A percentile compares a stretch with the other conserved stretches of the same genome.
These are phyloP conservation scores for Rhizopogon rudus DNA, from an alignment of 768 basidiomycete species.

Conservation along the genomic window DNA sequence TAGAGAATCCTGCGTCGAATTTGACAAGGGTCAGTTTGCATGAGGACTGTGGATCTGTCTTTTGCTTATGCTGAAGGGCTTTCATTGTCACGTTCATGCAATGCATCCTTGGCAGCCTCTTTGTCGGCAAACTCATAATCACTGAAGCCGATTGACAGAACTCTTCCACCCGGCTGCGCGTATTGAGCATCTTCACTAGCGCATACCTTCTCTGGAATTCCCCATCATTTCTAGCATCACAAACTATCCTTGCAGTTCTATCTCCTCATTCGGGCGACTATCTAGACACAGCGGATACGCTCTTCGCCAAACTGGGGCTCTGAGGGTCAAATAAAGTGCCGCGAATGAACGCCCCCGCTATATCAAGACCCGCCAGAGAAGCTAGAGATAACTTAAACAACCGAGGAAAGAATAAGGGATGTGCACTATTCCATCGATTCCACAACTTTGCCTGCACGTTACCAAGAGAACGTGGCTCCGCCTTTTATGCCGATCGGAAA, in stretches of 20 bases:
- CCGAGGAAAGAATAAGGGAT: slow-evolving; percentile 11
- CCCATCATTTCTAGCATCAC: slow-evolving; percentile 56
- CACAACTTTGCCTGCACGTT: no score
- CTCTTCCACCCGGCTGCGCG: neutral
- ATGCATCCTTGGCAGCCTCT: slow-evolving; percentile 58
- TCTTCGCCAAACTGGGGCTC: slow-evolving; percentile 59
- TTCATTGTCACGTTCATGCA: slow-evolving; percentile 68
- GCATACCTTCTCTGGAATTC: slow-evolving; percentile 65
- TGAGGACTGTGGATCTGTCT: neutral
- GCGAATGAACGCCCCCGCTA: slow-evolving; percentile 63
- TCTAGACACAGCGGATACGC: slow-evolving; percentile 22
- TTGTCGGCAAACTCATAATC: slow-evolving; percentile 58
- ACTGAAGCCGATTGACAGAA: slow-evolving; percentile 49
- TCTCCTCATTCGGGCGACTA: slow-evolving; percentile 34
- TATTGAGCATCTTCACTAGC: slow-evolving; percentile 28
- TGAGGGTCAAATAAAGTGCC: slow-evolving; percentile 68
- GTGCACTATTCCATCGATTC: neutral
- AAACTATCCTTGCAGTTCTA: slow-evolving; percentile 54
- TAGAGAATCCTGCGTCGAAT: slow-evolving; percentile 64
- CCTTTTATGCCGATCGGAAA: no score
- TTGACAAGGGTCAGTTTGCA: slow-evolving; percentile 56
- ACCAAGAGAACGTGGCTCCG: no score
- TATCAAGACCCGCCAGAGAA: slow-evolving; percentile 79
- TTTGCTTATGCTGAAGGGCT: slow-evolving; percentile 5
- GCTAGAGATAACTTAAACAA: slow-evolving; percentile 64